Evolutionary conservation across 257 asterid genomes (phyloP), one percentile per base, ranked within the genome.

Genomic region (Cynanchum wilfordii): DNA sequence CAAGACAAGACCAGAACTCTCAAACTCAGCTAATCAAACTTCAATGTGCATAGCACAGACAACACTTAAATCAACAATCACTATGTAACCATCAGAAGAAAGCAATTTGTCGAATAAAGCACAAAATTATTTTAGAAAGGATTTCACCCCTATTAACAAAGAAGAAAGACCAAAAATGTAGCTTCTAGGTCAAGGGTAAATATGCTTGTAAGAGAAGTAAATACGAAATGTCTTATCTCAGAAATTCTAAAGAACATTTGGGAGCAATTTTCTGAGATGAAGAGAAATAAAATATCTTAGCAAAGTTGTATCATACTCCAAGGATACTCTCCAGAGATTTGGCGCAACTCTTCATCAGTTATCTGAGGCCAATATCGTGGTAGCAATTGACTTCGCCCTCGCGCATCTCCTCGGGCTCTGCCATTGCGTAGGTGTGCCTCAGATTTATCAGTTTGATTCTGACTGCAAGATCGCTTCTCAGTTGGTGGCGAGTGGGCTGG

Each of bases 251-350:
- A 30, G 67, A 59, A 33, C 45, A 33, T 62, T 62, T 36, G 27
- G 68, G 1, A 8, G 49, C 27, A 30, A 2, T 36, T 29, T 42
- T 42, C 47, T 30, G 33, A 63, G 22, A 19, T 19, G 38, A 36
- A 19, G 68, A 22, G 2, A 22, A 24, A 44, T 44, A 44, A 40
- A 9, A 44, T 67, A 30, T 60, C 38, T 67, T 45, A 9, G 33
- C 3, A 66, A 66, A 63, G 9, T 12, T 63, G 20, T 17, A 33
- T 63, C 68, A 64, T 64, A 33, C 20, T 63, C 15, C 10, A 42
- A 81, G 96, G 96, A 92, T 92, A 92, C 98, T 82, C 75, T 83
- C 79, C 83, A 72, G 92, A 84, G 65, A 85, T 80, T 82, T 82
- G 84, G 75, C 75, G 91, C 51, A 90, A 90, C 86, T 86, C 89